A percentile compares a stretch with the other conserved stretches of the same genome.
Conservation (phyloP, 2,329 filamentous ascomycete genomes). For the Xylaria sp. region DNA sequence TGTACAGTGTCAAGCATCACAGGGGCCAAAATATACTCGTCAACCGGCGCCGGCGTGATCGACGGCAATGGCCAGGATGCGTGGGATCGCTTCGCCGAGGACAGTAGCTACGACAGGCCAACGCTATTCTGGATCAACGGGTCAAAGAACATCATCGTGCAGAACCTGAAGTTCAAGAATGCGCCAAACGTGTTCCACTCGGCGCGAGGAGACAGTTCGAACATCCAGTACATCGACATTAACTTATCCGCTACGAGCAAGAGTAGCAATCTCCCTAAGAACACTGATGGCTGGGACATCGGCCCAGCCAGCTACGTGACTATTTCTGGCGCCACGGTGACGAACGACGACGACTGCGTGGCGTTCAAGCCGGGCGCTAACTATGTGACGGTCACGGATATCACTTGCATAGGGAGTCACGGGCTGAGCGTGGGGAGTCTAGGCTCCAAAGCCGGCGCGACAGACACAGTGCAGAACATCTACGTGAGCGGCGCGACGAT, state of each 20-base stretch:
- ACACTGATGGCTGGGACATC: slow-evolving; percentile 36
- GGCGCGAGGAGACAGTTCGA: slow-evolving; percentile 20
- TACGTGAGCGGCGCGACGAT: slow-evolving; percentile 28
- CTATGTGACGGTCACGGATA: slow-evolving; percentile 30
- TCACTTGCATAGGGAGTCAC: slow-evolving; percentile 30
- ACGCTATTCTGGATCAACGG: slow-evolving; percentile 30
- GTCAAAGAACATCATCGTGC: slow-evolving; percentile 16
- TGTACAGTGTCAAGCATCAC: slow-evolving; percentile 26
- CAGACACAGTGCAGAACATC: slow-evolving; percentile 31
- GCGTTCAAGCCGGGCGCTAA: slow-evolving; percentile 32
- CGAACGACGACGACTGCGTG: slow-evolving; percentile 33
- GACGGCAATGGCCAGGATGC: slow-evolving; percentile 33
- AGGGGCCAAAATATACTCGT: slow-evolving; percentile 31
- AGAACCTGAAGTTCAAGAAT: slow-evolving; percentile 29
- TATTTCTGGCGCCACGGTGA: slow-evolving; percentile 24
- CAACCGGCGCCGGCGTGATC: slow-evolving; percentile 29
- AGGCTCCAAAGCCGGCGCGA: slow-evolving; percentile 12
- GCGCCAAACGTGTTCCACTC: slow-evolving; percentile 36
- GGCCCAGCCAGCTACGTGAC: slow-evolving; percentile 29
- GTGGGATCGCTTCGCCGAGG: slow-evolving; percentile 30
- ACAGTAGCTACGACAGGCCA: slow-evolving; percentile 25
- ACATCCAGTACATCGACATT: slow-evolving; percentile 30
- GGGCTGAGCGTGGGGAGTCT: slow-evolving; percentile 34
- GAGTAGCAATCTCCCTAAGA: slow-evolving; percentile 33
- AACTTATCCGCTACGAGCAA: slow-evolving; percentile 25